Conservation (phyloP, 2,329 filamentous ascomycete genomes). For the Clarireedia monteithiana region DNA sequence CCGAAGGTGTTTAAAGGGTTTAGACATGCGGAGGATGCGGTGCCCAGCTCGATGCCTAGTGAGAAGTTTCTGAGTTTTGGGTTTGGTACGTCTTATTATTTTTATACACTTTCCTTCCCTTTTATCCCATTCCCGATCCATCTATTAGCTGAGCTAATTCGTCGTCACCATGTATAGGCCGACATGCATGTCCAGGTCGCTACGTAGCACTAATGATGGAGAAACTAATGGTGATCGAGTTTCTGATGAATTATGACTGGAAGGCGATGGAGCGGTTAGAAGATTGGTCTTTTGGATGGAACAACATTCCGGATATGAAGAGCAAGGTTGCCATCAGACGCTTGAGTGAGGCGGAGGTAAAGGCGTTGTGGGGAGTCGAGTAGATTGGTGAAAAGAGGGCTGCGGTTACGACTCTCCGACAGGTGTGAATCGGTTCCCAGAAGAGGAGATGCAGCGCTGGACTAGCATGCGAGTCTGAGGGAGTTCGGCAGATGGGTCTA, state of each 20-base stretch:
- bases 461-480: too few relatives aligned
- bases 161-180: neutral
- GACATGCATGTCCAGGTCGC: constrained; percentile 1
- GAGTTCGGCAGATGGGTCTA: too few relatives aligned
- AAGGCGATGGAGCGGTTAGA: constrained; percentile 1
- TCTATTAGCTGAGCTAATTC: neutral
- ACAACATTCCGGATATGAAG: constrained; percentile 3
- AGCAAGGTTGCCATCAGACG: neutral
- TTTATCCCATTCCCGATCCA: neutral
- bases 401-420: too few relatives aligned
- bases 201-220: neutral
- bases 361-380: neutral
- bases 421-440: too few relatives aligned
- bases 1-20: constrained; percentile 1
- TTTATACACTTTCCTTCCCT: neutral
- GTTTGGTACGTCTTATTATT: neutral
- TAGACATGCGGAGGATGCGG: neutral
- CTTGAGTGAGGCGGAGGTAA: neutral
- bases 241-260: constrained; percentile 6
- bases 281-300: constrained; percentile 6
- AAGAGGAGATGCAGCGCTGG: too few relatives aligned
- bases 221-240: constrained; percentile 2
- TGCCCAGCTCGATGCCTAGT: neutral
- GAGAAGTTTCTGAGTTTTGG: constrained; percentile 5
- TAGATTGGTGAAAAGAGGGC: too few relatives aligned